Percentiles rank a stretch among this genome's conserved stretches.
phyloP scores from a whole-genome alignment of 2,329 filamentous ascomycete genomes.

The Aureobasidium sp. region DNA sequence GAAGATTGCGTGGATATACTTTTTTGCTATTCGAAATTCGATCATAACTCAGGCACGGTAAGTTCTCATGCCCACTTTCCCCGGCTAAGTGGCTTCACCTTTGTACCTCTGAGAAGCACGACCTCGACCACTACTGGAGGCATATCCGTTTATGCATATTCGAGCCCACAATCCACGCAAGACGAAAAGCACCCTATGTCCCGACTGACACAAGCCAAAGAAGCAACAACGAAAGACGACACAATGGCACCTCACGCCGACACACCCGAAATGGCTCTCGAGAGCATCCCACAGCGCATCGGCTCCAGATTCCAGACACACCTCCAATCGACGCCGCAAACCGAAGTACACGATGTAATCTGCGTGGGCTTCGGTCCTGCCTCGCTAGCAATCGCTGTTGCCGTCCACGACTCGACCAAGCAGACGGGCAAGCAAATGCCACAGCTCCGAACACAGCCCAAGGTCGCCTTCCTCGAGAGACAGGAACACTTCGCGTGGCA shows the following conservation, averaged over 20 bases:
- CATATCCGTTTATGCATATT: neutral
- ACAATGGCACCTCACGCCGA: conserved; percentile 14
- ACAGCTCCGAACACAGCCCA: conserved; percentile 42
- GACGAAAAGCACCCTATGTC: neutral
- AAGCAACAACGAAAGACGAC: neutral
- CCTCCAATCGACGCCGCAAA: conserved; percentile 46
- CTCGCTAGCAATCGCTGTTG: conserved; percentile 79
- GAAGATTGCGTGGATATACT: neutral
- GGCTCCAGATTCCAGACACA: conserved; percentile 25
- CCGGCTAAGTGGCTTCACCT: neutral
- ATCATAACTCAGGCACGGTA: neutral
- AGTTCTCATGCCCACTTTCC: neutral
- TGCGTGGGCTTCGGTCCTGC: conserved; percentile 92
- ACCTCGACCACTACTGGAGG: neutral
- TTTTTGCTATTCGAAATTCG: neutral
- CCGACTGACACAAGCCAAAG: neutral
- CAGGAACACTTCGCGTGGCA: conserved; percentile 84
- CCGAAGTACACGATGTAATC: conserved; percentile 72
- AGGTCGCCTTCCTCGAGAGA: conserved; percentile 80
- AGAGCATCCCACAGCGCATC: neutral
- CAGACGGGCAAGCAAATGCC: conserved; percentile 21
- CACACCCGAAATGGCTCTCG: conserved; percentile 4
- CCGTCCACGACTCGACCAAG: conserved; percentile 68
- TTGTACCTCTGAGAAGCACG: neutral
- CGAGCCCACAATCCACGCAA: neutral